Evolutionary conservation across 805 yeast species (phyloP).

Genomic region (Teunomyces pallodes): DNA sequence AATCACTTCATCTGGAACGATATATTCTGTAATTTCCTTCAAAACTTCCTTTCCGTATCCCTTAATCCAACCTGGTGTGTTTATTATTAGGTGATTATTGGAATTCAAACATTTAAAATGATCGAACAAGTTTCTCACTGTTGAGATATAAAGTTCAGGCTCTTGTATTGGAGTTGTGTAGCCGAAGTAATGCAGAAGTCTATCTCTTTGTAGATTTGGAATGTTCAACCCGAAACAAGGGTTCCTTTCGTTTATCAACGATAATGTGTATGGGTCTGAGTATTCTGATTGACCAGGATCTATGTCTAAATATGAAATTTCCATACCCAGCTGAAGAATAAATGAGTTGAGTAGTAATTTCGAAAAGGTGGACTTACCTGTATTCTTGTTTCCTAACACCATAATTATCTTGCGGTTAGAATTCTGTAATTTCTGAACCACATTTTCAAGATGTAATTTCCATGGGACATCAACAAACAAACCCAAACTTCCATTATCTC

Average conservation of each 20-base stretch:
- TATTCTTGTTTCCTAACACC: slow-evolving; percentile 64
- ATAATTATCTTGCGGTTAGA: slow-evolving; percentile 26
- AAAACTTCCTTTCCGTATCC: slow-evolving; percentile 77
- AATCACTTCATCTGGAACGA: slow-evolving; percentile 56
- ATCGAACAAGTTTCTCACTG: slow-evolving; percentile 40
- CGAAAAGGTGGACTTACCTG: slow-evolving; percentile 78
- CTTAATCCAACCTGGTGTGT: slow-evolving; percentile 89
- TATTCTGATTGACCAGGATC: slow-evolving; percentile 91
- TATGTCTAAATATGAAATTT: slow-evolving; percentile 59
- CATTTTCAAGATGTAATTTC: slow-evolving; percentile 5
- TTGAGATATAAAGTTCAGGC: slow-evolving; percentile 53
- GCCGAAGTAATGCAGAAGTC: slow-evolving; percentile 50
- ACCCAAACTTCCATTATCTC: slow-evolving; percentile 23
- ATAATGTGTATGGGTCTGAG: slow-evolving; percentile 67
- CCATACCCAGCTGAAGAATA: slow-evolving; percentile 15
- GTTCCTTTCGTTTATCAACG: slow-evolving; percentile 41
- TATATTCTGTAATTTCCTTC: slow-evolving; percentile 39
- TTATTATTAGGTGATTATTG: slow-evolving; percentile 52
- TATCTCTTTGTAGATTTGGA: slow-evolving; percentile 14
- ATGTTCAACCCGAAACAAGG: slow-evolving; percentile 29
- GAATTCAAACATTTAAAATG: slow-evolving; percentile 12
- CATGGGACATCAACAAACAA: slow-evolving; percentile 14
- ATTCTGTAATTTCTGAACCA: slow-evolving; percentile 3
- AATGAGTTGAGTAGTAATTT: slow-evolving; percentile 52
- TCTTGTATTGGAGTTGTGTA: slow-evolving; percentile 64